Base-by-base conservation (phyloP, 805 yeast genomes). In the Cephaloascus fragrans region DNA sequence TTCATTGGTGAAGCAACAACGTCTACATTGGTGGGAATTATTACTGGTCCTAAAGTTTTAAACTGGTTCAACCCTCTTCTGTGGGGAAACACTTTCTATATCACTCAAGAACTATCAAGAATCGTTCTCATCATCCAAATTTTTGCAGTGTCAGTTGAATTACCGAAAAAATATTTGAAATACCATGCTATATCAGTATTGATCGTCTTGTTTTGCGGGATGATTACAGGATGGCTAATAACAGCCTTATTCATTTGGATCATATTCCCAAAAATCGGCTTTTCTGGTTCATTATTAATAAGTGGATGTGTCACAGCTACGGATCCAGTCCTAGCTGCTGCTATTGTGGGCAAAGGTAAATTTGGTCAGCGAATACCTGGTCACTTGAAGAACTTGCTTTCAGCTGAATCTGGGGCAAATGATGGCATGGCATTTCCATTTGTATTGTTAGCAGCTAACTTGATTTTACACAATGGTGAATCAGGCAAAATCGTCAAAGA, bases 251-350 rank as follows among this genome's bases (percentile, higher is more conserved):
- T 81, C 45, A 67, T 79, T 26, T 81, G 80, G 77, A 58, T 64
- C 5, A 61, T 80, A 36, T 71, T 80, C 26, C 85, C 85, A 0
- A 70, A 70, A 20, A 60, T 80, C 41, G 57, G 61, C 26, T 79
- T 73, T 52, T 56, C 73, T 17, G 73, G 77, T 37, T 74, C 77
- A 4, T 67, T 81, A 26, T 61, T 80, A 38, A 76, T 81, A 1
- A 69, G 77, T 9, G 84, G 84, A 2, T 80, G 88, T 53, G 73
- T 80, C 38, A 81, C 89, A 0, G 87, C 88, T 5, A 81, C 89
- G 0, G 89, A 81, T 55, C 89, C 88, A 3, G 83, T 81, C 34
- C 64, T 80, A 50, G 79, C 83, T 3, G 82, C 82, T 33, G 83
- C 85, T 2, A 80, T 80, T 32, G 85, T 82, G 23, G 80, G 81